A percentile compares a stretch with the other conserved stretches of the same genome.
Conservation (phyloP, 768 basidiomycete genomes). For the Bullera alba region DNA sequence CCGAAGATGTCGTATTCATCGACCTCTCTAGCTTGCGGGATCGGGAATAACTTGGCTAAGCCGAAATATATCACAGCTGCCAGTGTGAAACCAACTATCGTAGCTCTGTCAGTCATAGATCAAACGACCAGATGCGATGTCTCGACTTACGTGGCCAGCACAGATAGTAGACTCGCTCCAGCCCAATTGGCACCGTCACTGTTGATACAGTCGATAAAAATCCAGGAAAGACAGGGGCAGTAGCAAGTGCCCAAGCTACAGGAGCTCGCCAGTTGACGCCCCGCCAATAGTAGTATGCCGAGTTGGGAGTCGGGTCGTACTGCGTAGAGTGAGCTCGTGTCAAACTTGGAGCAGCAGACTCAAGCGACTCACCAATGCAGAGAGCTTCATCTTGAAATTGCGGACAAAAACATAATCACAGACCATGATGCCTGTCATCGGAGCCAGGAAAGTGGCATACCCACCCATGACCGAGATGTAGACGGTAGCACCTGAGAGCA, state of each 20-base stretch:
- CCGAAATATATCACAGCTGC: slow-evolving; percentile 15
- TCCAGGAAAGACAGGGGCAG: slow-evolving; percentile 33
- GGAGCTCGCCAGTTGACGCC: slow-evolving; percentile 29
- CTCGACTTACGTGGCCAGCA: slow-evolving; percentile 13
- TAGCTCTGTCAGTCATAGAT: too few relatives aligned
- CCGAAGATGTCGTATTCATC: slow-evolving; percentile 31
- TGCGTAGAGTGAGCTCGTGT: neutral
- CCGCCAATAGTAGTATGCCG: slow-evolving; percentile 17
- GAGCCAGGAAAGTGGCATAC: slow-evolving; percentile 29
- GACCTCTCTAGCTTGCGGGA: slow-evolving; percentile 15
- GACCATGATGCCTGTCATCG: slow-evolving; percentile 29
- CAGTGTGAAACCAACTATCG: slow-evolving; percentile 20
- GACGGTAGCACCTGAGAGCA: slow-evolving; percentile 24
- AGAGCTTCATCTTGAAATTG: slow-evolving; percentile 14
- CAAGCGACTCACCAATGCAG: slow-evolving; percentile 8
- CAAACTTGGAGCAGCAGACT: too few relatives aligned
- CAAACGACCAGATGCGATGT: neutral
- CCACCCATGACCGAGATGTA: slow-evolving; percentile 26
- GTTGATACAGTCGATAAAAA: slow-evolving; percentile 15
- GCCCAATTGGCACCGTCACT: slow-evolving; percentile 5
- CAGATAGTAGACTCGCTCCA: slow-evolving; percentile 12
- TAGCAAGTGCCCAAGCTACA: slow-evolving; percentile 24
- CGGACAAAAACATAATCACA: slow-evolving; percentile 31
- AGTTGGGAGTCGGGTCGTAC: slow-evolving; percentile 16
- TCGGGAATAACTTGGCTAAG: slow-evolving; percentile 24